These are phyloP conservation scores for Acer campestre DNA, from an alignment of 345 rosid species.

Conservation along the genomic window DNA sequence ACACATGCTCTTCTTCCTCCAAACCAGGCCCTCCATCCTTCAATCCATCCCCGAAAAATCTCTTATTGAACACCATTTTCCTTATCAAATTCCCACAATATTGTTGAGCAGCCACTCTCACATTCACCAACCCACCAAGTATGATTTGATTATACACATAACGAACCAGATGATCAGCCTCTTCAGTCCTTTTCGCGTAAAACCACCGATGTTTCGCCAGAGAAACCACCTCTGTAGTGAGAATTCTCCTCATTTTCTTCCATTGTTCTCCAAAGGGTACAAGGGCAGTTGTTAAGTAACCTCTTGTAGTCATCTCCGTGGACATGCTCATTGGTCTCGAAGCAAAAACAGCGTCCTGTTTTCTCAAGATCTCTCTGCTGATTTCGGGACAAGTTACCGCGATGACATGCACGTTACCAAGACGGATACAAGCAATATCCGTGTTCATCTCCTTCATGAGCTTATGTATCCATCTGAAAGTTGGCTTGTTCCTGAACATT, in stretches of 20 bases:
- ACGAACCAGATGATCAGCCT: slow-evolving; percentile 44
- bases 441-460: slow-evolving; percentile 38
- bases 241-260: slow-evolving; percentile 47
- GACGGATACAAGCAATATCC: slow-evolving; percentile 44
- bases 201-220: slow-evolving; percentile 21
- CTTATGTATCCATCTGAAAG: slow-evolving; percentile 38
- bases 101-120: slow-evolving; percentile 33
- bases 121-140: slow-evolving; percentile 24
- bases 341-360: slow-evolving; percentile 43
- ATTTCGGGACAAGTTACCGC: slow-evolving; percentile 42
- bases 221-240: slow-evolving; percentile 28
- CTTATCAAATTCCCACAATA: slow-evolving; percentile 42
- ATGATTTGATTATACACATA: slow-evolving; percentile 33
- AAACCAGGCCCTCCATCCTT: slow-evolving; percentile 38
- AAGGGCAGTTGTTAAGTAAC: slow-evolving; percentile 32
- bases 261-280: slow-evolving; percentile 44
- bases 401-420: slow-evolving; percentile 42
- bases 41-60: slow-evolving; percentile 31
- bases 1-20: slow-evolving; percentile 47
- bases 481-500: slow-evolving; percentile 35
- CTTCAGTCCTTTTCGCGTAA: slow-evolving; percentile 31
- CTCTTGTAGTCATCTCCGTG: slow-evolving; percentile 21
- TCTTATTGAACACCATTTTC: slow-evolving; percentile 36
- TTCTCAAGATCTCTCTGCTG: slow-evolving; percentile 38
- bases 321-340: slow-evolving; percentile 37